phyloP scores from a whole-genome alignment of 495 filamentous ascomycete genomes.

The Staphylotrichum longicolle region DNA sequence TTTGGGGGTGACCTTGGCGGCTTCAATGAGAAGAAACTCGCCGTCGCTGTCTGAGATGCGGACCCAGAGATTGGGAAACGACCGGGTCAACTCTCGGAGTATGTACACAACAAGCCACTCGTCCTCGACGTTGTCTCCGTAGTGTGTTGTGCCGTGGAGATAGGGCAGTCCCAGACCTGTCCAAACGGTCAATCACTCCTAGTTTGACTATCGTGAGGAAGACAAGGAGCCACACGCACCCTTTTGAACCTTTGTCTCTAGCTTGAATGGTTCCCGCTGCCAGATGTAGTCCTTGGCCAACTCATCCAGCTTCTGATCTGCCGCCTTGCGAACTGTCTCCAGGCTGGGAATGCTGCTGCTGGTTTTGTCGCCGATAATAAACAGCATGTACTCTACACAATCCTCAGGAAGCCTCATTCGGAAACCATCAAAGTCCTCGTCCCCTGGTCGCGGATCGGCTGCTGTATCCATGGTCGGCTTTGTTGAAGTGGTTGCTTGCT shows the following conservation, averaged over 20 bases:
- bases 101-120: constrained; percentile 96
- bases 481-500: background rate
- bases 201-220: background rate
- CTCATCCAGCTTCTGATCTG: constrained; percentile 58
- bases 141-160: constrained; percentile 74
- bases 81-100: constrained; percentile 73
- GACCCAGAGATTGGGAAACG: constrained; percentile 75
- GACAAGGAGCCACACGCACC: constrained; percentile 40
- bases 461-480: constrained; percentile 24
- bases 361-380: constrained; percentile 58
- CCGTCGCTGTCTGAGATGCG: constrained; percentile 83
- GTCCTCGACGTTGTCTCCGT: constrained; percentile 90
- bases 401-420: constrained; percentile 80
- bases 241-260: constrained; percentile 57
- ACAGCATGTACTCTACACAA: constrained; percentile 81
- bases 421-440: constrained; percentile 59
- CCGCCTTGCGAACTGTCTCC: constrained; percentile 66
- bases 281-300: constrained; percentile 85
- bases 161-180: constrained; percentile 41
- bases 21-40: constrained; percentile 93
- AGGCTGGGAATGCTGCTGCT: constrained; percentile 54
- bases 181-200: constrained; percentile 5
- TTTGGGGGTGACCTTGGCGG: constrained; percentile 77
- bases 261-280: constrained; percentile 77
- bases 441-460: constrained; percentile 30